Percentiles rank a stretch among this genome's conserved stretches.
Evolutionary conservation across 2,329 filamentous ascomycete genomes (phyloP).

Genomic region (Penicillium sp.): DNA sequence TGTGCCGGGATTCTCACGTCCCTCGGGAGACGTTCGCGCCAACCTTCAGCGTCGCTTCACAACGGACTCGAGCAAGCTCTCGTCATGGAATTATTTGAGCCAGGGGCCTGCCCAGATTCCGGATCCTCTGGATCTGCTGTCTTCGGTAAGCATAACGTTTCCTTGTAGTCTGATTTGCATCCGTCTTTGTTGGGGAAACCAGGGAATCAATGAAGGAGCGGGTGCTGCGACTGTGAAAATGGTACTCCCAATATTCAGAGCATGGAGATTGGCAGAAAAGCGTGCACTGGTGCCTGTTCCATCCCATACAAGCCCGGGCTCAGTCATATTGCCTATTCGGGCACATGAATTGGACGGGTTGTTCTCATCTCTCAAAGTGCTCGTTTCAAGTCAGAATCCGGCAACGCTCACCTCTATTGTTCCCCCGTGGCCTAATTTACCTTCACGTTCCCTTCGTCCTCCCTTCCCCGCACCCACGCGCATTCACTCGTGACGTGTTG

Average conservation of each 20-base stretch:
- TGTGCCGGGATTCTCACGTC: conserved; percentile 55
- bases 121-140: conserved; percentile 54
- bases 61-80: conserved; percentile 80
- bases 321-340: not conserved
- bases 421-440: not conserved
- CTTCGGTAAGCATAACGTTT: conserved; percentile 47
- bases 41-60: conserved; percentile 89
- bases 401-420: not conserved
- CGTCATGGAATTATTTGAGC: conserved; percentile 61
- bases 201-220: not conserved
- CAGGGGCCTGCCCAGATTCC: conserved; percentile 55
- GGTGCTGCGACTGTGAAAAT: not conserved
- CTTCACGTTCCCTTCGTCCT: not conserved
- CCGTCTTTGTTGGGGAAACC: not conserved
- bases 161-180: not conserved
- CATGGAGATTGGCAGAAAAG: not conserved
- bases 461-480: not conserved
- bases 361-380: not conserved
- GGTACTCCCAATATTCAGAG: not conserved
- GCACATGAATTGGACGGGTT: not conserved
- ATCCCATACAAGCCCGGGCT: not conserved
- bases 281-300: not conserved
- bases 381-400: not conserved
- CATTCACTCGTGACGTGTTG: not conserved
- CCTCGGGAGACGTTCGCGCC: conserved; percentile 67